Base-by-base conservation (phyloP, 345 rosid species). In the Mallotus nudiflorus region DNA sequence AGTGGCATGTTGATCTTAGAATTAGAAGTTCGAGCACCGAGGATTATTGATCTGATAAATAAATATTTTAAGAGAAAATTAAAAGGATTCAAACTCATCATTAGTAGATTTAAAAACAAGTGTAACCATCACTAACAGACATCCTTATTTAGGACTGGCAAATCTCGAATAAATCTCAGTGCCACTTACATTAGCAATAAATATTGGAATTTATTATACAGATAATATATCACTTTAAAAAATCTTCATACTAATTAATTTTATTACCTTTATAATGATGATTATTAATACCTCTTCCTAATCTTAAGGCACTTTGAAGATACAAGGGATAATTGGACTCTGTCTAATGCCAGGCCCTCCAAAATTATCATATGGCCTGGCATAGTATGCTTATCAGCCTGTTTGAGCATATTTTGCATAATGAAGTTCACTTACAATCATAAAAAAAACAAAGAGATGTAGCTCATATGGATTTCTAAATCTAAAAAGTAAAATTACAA, bases 301-400 rank as follows among this genome's bases (percentile, higher is more conserved):
- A 22, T 78, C 91, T 77, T 79, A 82, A 66, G 97, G 91, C 69
- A 91, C 92, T 1, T 85, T 76, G 69, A 93, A 93, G 51, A 66
- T 10, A 57, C 91, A 93, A 66, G 98, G 98, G 74, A 89, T 91
- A 46, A 93, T 93, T 31, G 98, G 97, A 87, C 96, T 89, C 98
- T 97, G 91, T 56, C 98, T 97, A 44, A 91, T 96, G 24, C 98
- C 98, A 75, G 89, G 98, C 14, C 98, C 98, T 77, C 98, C 98
- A 20, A 97, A 91, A 62, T 93, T 91, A 29, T 89, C 98, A 70
- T 93, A 96, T 48, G 98, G 98, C 81, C 98, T 85, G 37, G n/a
- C n/a, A n/a, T 91, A 85, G 76, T 93, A 93, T 67, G 91, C 88
- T 82, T 94, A 88, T 96, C 93, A 91, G 82, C 97, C 98, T 93